Evolutionary conservation across 768 basidiomycete genomes (phyloP), one percentile per base, ranked within the genome.

Genomic region (Boletus pseudo-olivaceus): DNA sequence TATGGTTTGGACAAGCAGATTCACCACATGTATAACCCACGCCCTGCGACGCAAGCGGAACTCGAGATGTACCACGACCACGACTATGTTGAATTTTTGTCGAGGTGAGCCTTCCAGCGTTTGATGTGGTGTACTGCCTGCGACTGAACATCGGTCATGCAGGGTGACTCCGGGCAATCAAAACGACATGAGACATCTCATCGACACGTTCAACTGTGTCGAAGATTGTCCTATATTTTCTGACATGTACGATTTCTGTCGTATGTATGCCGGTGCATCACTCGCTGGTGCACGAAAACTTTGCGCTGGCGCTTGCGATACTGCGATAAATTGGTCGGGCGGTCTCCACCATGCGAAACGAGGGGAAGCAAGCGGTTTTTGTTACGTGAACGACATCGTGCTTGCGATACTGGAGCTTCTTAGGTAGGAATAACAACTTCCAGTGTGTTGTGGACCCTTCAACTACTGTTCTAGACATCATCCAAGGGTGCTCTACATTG

Each of bases 241-340:
- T 15, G 93, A 96, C 62, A 84, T 98, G 80, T 98, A 89, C 65
- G 87, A 94, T 50, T 99, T 97, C 60, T 96, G 92, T 70, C 82
- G 84, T 43, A 88, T 95, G 83, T 99, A 97, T 69, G 82, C 96
- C 2, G 97, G 97, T 1, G 94, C 82, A 0, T 94, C 92, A 1
- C 76, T 99, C 19, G 91, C 93, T 17, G 97, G 90, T 1, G 95
- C 95, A 10, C 77, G 93, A 19, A 95, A 93, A 69, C 78, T 98
- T 3, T 85, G 83, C 48, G 80, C 88, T 2, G 93, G 92, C 1
- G 67, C 85, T 2, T 93, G 94, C 17, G 97, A 99, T 72, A 98
- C 96, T 40, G 97, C 97, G 0, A 93, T 99, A 63, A 98, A 98
- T 66, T 99, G 97, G 97, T 94, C 94, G 20, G 97, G 97, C 1